phyloP scores from a whole-genome alignment of 2,329 filamentous ascomycete species.

The Sporothrix curviconia region DNA sequence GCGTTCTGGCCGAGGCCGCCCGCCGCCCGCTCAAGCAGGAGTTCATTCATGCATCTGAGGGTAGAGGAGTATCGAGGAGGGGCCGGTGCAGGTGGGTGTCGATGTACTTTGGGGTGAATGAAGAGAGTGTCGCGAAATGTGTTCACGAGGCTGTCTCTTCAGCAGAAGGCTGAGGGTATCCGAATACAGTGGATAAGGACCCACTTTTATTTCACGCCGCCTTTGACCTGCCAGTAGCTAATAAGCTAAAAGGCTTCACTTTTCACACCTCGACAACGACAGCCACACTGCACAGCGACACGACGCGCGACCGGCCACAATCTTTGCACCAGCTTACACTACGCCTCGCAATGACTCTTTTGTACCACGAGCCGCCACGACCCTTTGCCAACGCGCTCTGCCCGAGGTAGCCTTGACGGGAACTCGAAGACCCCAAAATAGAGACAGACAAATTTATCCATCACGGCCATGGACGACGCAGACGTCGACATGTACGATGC shows the following conservation, averaged over 20 bases:
- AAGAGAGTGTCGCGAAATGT: not conserved
- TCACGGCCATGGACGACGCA: not conserved
- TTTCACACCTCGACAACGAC: too few relatives aligned
- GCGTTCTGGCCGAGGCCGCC: constrained; percentile 58
- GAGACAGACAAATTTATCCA: not conserved
- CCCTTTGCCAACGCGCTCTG: constrained; percentile 10
- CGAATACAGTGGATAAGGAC: not conserved
- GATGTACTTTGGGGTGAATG: not conserved
- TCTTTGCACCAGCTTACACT: too few relatives aligned
- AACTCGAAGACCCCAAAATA: too few relatives aligned
- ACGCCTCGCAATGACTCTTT: constrained; percentile 4
- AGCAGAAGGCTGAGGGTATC: not conserved
- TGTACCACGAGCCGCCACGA: not conserved
- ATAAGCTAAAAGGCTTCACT: too few relatives aligned
- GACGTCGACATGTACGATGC: not conserved
- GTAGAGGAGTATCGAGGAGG: not conserved
- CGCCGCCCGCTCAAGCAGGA: constrained; percentile 68
- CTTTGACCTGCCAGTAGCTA: too few relatives aligned
- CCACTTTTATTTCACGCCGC: constrained; percentile 1
- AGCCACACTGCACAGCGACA: too few relatives aligned
- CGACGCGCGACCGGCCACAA: too few relatives aligned
- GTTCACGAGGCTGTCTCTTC: not conserved
- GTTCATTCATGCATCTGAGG: constrained; percentile 56
- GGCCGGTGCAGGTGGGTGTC: too few relatives aligned
- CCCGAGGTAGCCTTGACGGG: too few relatives aligned